Evolutionary conservation across 2,329 filamentous ascomycete genomes (phyloP), one percentile per base, ranked within the genome.

Genomic region (Botryotinia globosa): DNA sequence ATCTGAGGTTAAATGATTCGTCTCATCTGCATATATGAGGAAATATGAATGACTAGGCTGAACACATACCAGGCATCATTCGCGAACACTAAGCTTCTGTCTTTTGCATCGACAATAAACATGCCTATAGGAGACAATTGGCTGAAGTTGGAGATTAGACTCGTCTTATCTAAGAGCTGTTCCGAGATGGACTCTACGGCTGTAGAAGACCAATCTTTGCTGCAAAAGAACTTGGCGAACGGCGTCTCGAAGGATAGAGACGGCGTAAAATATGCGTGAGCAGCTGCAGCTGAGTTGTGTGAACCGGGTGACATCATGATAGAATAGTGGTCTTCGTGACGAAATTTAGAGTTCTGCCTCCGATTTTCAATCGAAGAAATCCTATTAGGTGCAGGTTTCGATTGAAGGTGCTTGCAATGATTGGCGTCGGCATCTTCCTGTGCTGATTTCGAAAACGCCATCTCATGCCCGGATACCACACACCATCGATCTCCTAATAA

Each of bases 1-100:
- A 29, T 34, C n/a, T 29, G 20, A 22, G 6, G 29, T 14, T 6
- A 18, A 67, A 39, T 20, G 4, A 20, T 54, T n/a, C 32, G 20
- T 34, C 45, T 54, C 20, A 12, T 67, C 25, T n/a, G 29, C 16
- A 25, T 7, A 32, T 22, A 10, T 20, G 0, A 16, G n/a, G 62
- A 32, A 3, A 25, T 22, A 1, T 14, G 10, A 45, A 32, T 45
- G 29, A 10, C n/a, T 29, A 16, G 22, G 48, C 22, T 8, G 12
- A 22, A 67, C 64, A 67, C 64, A 22, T 67, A 67, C 64, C 64
- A 67, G 64, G 64, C 32, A 2, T 67, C 64, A 39, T 67, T 67
- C n/a, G 64, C 64, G 48, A 67, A 67, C n/a, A 67, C 9, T 10
- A 67, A 54, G 48, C 29, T 51, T 18, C 45, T 45, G 6, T 67